phyloP scores from a whole-genome alignment of 2,329 filamentous ascomycete species.

The Cryphonectria nitschkei region DNA sequence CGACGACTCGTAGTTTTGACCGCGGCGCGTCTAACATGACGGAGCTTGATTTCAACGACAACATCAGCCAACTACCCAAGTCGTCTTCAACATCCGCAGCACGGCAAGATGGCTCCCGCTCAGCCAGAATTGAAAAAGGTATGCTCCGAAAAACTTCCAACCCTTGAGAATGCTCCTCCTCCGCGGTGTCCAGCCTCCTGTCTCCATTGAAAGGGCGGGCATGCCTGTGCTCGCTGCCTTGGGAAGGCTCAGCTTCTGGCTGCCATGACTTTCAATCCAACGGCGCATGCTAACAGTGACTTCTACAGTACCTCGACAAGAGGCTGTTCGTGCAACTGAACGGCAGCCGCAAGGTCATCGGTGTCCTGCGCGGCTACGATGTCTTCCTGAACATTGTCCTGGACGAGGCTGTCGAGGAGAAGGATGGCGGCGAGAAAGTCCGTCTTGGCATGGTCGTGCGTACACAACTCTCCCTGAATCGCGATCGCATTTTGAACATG shows the following conservation, averaged over 20 bases:
- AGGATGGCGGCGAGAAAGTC: slow-evolving; percentile 86
- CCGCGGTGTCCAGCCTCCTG: slow-evolving; percentile 7
- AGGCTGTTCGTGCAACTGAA: slow-evolving; percentile 97
- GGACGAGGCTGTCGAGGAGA: slow-evolving; percentile 95
- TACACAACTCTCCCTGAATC: slow-evolving; percentile 31
- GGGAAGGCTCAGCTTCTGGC: not conserved
- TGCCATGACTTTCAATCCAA: not conserved
- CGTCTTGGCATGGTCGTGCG: slow-evolving; percentile 89
- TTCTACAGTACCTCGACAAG: slow-evolving; percentile 92
- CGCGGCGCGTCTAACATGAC: slow-evolving; percentile 19
- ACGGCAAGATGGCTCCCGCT: slow-evolving; percentile 86
- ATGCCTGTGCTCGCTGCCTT: not conserved
- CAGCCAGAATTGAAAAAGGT: slow-evolving; percentile 99
- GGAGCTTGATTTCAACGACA: slow-evolving; percentile 4
- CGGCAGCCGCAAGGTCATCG: slow-evolving; percentile 95
- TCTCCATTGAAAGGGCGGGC: not conserved
- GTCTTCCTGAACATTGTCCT: slow-evolving; percentile 98
- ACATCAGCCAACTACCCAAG: slow-evolving; percentile 14
- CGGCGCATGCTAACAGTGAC: slow-evolving; percentile 21
- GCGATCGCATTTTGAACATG: not conserved
- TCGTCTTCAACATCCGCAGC: slow-evolving; percentile 11
- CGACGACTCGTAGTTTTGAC: slow-evolving; percentile 21
- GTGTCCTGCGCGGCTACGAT: slow-evolving; percentile 93
- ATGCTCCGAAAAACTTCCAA: slow-evolving; percentile 26
- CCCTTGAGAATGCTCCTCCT: not conserved